phyloP scores from a whole-genome alignment of 371 early-diverging fungal species.

The Mortierella sp. region DNA sequence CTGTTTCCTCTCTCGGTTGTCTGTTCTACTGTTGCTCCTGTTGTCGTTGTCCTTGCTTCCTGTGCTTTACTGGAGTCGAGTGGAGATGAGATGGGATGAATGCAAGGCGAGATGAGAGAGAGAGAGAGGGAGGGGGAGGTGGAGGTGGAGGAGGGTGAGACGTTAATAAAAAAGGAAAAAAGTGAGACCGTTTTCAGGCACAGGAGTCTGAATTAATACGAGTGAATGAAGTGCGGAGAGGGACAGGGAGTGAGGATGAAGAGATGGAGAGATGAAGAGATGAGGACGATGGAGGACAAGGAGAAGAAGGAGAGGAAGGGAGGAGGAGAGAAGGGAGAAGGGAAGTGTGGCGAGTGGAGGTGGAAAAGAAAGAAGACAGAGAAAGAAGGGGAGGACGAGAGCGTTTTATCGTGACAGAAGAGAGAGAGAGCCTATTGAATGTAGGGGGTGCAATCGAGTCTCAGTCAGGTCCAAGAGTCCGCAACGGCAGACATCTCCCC shows the following conservation, averaged over 20 bases:
- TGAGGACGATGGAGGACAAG: not conserved
- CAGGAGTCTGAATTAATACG: not conserved
- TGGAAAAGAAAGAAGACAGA: not conserved
- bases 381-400: conserved; percentile 1
- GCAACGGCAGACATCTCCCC: no score
- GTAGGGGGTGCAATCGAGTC: not conserved
- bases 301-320: not conserved
- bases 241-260: no score
- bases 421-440: not conserved
- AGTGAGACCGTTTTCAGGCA: conserved; percentile 8
- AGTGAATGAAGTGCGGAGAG: not conserved
- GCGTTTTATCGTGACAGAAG: not conserved
- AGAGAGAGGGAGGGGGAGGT: not conserved
- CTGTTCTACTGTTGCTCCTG: no score
- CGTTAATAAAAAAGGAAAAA: not conserved
- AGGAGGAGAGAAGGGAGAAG: not conserved
- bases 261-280: not conserved
- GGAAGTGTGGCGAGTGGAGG: not conserved
- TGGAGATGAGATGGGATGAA: not conserved
- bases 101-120: not conserved
- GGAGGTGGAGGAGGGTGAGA: no score
- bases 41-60: not conserved
- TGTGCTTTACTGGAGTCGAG: not conserved
- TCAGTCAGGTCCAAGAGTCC: no score
- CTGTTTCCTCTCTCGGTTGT: not conserved